These are phyloP conservation scores for Lactifluus piperatus DNA, from an alignment of 768 basidiomycete genomes.

Conservation along the genomic window DNA sequence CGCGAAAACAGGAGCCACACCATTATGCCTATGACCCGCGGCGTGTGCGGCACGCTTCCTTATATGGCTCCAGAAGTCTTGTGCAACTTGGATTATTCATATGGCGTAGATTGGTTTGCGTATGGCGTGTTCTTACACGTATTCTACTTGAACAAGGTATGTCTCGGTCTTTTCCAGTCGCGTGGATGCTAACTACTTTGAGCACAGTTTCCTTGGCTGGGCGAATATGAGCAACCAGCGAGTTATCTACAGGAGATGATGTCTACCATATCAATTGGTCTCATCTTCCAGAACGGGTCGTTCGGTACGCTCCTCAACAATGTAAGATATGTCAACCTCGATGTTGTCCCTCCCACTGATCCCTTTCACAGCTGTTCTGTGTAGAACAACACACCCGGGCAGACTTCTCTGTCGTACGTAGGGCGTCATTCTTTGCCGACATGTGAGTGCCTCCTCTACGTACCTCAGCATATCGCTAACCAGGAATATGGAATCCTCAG, in stretches of 20 bases:
- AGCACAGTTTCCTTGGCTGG: constrained; percentile 15
- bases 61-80: constrained; percentile 20
- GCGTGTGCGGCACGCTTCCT: constrained; percentile 12
- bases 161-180: neutral
- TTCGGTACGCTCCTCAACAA: constrained; percentile 7
- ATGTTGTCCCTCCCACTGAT: neutral
- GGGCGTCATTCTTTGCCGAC: constrained; percentile 9
- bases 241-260: constrained; percentile 11
- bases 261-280: constrained; percentile 2
- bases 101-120: constrained; percentile 17
- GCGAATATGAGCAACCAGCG: constrained; percentile 3
- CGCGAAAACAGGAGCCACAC: neutral
- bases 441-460: neutral
- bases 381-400: constrained; percentile 5
- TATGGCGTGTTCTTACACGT: constrained; percentile 16
- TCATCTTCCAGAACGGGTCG: neutral
- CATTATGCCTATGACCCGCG: neutral
- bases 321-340: neutral
- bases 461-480: neutral
- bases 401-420: constrained; percentile 1
- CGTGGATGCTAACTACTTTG: neutral
- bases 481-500: neutral
- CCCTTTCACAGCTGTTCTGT: neutral
- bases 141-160: constrained; percentile 10
- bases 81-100: constrained; percentile 12